These are phyloP conservation scores for Oryza officinalis DNA, from an alignment of 176 grass and related monocot species.

Conservation along the genomic window DNA sequence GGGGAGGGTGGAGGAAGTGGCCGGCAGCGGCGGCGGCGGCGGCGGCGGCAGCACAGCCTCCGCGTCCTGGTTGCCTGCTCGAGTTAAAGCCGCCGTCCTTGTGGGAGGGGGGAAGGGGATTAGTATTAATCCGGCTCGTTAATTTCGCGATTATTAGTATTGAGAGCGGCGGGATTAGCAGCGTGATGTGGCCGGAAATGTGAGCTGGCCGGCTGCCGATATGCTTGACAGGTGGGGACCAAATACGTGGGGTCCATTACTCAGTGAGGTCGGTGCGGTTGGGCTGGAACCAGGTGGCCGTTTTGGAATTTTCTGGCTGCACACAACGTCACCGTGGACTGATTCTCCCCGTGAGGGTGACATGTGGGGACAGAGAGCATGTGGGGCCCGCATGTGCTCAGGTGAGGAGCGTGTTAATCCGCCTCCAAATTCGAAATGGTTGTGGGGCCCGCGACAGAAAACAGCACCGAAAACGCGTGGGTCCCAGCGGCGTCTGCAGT, in stretches of 20 bases:
- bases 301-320: constrained; percentile 7
- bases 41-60: background rate
- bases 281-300: background rate
- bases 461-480: constrained; percentile 21
- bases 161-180: background rate
- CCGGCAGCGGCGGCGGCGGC: background rate
- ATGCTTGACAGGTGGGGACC: background rate
- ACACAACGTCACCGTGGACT: background rate
- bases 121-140: background rate
- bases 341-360: accelerated
- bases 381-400: background rate
- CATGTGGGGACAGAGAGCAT: background rate
- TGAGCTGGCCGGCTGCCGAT: background rate
- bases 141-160: constrained; percentile 7
- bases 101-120: background rate
- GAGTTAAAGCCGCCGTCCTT: constrained; percentile 16
- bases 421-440: too few species aligned
- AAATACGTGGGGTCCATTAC: accelerated
- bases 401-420: background rate
- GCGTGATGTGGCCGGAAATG: background rate
- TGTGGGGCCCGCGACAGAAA: background rate
- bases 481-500: too few species aligned
- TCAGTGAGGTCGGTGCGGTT: background rate
- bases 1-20: background rate
- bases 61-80: background rate